Percentiles rank a stretch among this genome's conserved stretches.
These are phyloP conservation scores for Ophiostoma sp. DNA, from an alignment of 2,329 filamentous ascomycete species.

Conservation along the genomic window DNA sequence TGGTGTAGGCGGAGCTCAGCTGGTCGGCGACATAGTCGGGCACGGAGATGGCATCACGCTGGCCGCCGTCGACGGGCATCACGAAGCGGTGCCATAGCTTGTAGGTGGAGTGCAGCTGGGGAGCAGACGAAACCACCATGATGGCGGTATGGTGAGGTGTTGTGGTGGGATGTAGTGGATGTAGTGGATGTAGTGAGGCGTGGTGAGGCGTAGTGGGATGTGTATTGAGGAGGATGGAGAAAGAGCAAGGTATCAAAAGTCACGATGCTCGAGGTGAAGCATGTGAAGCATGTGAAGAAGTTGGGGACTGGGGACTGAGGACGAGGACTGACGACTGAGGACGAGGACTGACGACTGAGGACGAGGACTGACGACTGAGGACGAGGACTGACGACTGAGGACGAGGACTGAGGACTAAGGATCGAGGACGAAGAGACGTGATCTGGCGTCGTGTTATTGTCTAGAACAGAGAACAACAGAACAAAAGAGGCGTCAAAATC, in stretches of 20 bases:
- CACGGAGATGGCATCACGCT: conserved; percentile 22
- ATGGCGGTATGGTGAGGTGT: not conserved
- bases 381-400: not conserved
- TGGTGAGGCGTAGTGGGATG: not conserved
- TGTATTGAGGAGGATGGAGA: not conserved
- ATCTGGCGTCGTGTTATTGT: not conserved
- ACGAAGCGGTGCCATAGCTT: conserved; percentile 23
- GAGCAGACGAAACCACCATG: conserved; percentile 24
- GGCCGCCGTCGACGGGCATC: conserved; percentile 22
- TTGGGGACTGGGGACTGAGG: not conserved
- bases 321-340: not conserved
- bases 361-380: not conserved
- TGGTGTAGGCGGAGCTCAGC: conserved; percentile 23
- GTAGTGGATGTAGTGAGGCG: not conserved
- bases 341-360: not conserved
- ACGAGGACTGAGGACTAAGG: not conserved
- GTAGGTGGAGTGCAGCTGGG: conserved; percentile 24
- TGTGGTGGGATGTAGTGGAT: not conserved
- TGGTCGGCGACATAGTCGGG: conserved; percentile 24
- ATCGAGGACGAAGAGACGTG: not conserved
- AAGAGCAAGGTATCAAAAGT: not conserved
- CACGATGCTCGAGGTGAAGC: not conserved
- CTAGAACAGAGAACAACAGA: not conserved
- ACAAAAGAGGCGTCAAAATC: not conserved
- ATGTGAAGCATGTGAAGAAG: not conserved